phyloP scores from a whole-genome alignment of 257 asterid species.

The Nicotiana undulata region DNA sequence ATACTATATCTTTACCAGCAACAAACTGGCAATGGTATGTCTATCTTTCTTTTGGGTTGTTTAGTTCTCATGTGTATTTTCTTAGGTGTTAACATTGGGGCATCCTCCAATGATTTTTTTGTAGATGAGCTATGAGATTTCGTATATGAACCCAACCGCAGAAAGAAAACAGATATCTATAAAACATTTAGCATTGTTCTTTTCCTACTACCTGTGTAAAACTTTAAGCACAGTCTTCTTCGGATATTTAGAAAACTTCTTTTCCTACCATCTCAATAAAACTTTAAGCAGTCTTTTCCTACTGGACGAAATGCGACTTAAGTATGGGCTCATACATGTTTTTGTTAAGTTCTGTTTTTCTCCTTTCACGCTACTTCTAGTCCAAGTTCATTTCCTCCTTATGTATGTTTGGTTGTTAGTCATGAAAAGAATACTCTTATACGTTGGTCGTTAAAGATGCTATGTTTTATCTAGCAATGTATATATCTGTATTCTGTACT shows the following conservation, averaged over 20 bases:
- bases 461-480: neutral
- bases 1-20: constrained; percentile 59
- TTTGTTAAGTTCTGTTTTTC: neutral
- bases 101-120: neutral
- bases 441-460: neutral
- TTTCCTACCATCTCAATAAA: neutral
- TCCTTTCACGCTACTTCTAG: neutral
- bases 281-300: neutral
- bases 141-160: neutral
- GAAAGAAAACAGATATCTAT: neutral
- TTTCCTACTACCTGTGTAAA: neutral
- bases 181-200: neutral
- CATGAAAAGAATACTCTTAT: neutral
- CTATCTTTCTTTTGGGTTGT: neutral
- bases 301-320: neutral
- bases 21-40: constrained; percentile 77
- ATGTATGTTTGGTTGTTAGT: neutral
- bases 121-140: neutral
- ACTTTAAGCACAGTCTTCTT: neutral
- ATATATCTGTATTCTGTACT: neutral
- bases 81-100: neutral
- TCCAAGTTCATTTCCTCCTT: neutral
- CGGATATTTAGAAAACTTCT: neutral
- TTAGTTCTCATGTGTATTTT: neutral
- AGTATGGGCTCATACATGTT: neutral